These are phyloP conservation scores for Yamadazyma akitaensis DNA, from an alignment of 805 yeast species.

Conservation along the genomic window DNA sequence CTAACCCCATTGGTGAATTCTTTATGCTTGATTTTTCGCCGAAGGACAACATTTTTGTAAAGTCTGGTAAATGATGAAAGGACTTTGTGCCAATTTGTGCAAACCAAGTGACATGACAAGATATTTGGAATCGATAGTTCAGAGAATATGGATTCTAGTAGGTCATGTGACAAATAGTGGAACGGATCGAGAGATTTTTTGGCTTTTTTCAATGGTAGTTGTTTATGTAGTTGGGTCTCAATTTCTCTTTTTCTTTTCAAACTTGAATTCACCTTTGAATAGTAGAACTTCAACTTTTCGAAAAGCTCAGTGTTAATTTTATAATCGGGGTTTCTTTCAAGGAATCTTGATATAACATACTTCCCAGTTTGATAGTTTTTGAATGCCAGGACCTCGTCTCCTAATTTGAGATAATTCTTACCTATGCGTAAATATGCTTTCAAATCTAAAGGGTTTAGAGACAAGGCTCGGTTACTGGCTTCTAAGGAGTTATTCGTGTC, in stretches of 20 bases:
- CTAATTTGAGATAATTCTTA: conserved; percentile 28
- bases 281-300: conserved; percentile 21
- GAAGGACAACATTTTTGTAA: conserved; percentile 22
- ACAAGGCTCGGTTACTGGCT: conserved; percentile 35
- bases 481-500: conserved; percentile 28
- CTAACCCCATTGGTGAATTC: conserved; percentile 30
- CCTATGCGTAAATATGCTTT: conserved; percentile 48
- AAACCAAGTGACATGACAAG: conserved; percentile 31
- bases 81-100: conserved; percentile 29
- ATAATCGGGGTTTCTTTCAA: conserved; percentile 20
- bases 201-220: conserved; percentile 5
- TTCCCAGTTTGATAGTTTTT: conserved; percentile 36
- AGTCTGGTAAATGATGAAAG: conserved; percentile 26
- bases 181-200: conserved; percentile 25
- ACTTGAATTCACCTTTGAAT: conserved; percentile 19
- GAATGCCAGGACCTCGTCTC: conserved; percentile 33
- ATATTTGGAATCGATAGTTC: conserved; percentile 19
- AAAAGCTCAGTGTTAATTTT: conserved; percentile 19
- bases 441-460: conserved; percentile 43
- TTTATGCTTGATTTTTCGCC: conserved; percentile 20
- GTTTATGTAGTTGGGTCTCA: conserved; percentile 8
- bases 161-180: conserved; percentile 25
- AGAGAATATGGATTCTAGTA: conserved; percentile 26
- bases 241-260: conserved; percentile 21
- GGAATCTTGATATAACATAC: conserved; percentile 32